Base-by-base conservation (phyloP, 805 yeast species). In the Tanozyma kutaoensis region DNA sequence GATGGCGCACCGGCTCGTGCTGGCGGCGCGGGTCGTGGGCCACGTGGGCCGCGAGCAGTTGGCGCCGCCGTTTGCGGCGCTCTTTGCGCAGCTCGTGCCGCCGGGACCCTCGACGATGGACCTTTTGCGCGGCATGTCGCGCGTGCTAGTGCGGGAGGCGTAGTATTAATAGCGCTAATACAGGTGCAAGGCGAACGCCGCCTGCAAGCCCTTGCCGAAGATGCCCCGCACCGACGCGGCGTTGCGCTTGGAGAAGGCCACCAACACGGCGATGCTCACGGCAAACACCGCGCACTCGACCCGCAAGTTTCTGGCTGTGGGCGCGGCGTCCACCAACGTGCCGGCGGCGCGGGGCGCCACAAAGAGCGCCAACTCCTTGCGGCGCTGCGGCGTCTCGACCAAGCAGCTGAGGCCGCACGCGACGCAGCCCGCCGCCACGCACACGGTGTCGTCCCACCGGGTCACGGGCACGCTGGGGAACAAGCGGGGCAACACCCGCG, bases 361-460 rank as follows among this genome's bases (percentile, higher is more conserved):
- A 36, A 63, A 63, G 15, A 63, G 46, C 0, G 68, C 66, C 43
- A 63, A 55, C 33, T 63, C 70, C 27, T 63, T 58, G 14, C 69
- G 47, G 16, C 70, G 44, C 27, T 43, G 52, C 2, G 52, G 48
- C 5, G 47, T 45, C 29, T 64, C 69, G 19, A 59, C 40, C 19
- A 52, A 45, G 18, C 56, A 44, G 34, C 67, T 55, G 32, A 59
- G 46, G 5, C 70, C 69, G 34, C 65, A 55, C 12, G 43, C 27
- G 4, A 52, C 16, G n/a, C 58, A 43, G 1, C 69, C 70, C n/a
- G 49, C 36, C 3, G 51, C 39, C 5, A 66, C 63, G 2, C 52
- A 64, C 13, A 47, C 42, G 4, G 58, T 53, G 25, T 46, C 47
- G 31, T 63, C 70, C 41, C 53, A 56, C 12, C 43, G 28, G 3